Base-by-base conservation (phyloP, 371 early-diverging fungal species). In the Rhizopus arrhizus region DNA sequence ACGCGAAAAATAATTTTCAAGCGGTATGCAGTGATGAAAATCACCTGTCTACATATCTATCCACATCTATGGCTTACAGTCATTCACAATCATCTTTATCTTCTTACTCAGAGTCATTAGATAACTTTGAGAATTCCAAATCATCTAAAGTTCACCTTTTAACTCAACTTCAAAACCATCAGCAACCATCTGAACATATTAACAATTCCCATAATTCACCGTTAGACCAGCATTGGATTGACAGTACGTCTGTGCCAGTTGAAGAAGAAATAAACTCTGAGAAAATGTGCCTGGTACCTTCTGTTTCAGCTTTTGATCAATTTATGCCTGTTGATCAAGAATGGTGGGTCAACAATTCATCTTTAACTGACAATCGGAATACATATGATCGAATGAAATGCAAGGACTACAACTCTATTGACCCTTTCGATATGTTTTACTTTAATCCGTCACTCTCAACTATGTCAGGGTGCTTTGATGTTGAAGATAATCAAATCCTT, bases 51-150 rank as follows among this genome's bases (percentile, higher is more conserved):
- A 15, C 15, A 13, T 43, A 43, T 43, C 43, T n/a, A 29, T 48
- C 48, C 28, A 48, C 48, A 5, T 29, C 48, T 15, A 48, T 48
- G 48, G 48, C 4, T 29, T 15, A 48, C 7, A 48, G 48, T 9
- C 22, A 48, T 29, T 48, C 48, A 12, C 48, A 48, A 29, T 48
- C 48, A 0, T 48, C 48, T 29, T 48, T 48, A 29, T 29, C 29
- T 10, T 48, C 48, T 48, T 48, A 29, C 28, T 9, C 48, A n/a
- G 48, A 48, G 12, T 48, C 48, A 10, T 10, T 48, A 8, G 48
- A 22, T 29, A 48, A 12, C 29, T 48, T 29, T 38, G 40, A 38
- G 8, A 8, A 38, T 8, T 2, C 40, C 9, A 22, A 48, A 7
- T 29, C 10, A 9, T 28, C 15, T 29, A 28, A 9, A 31, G 8